Percentiles rank a stretch among this genome's conserved stretches.
Conservation (phyloP, 2,329 filamentous ascomycete genomes). For the Magnaporthiopsis poae region DNA sequence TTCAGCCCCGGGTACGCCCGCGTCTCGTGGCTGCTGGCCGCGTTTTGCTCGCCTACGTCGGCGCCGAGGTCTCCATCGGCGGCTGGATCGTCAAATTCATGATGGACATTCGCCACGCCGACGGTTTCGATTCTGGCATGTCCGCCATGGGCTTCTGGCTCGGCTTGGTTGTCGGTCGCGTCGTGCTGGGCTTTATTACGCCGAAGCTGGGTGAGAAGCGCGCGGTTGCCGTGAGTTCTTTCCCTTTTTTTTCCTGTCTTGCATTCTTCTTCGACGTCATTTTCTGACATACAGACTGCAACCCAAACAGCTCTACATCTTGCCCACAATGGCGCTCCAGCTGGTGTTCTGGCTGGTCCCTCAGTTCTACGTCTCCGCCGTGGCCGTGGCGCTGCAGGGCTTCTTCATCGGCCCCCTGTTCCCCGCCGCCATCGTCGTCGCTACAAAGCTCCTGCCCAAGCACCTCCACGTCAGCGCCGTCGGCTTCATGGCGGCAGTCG, state of each 20-base stretch:
- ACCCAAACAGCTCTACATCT: constrained; percentile 42
- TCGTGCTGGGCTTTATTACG: constrained; percentile 68
- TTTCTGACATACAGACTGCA: no score
- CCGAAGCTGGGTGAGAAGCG: constrained; percentile 62
- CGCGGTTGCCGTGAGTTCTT: constrained; percentile 33
- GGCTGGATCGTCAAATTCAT: constrained; percentile 79
- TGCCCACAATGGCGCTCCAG: constrained; percentile 52
- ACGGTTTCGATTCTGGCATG: constrained; percentile 62
- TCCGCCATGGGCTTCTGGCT: constrained; percentile 76
- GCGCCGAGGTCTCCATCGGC: constrained; percentile 55
- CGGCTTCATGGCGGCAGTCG: constrained; percentile 70
- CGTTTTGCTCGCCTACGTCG: constrained; percentile 74
- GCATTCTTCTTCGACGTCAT: no score
- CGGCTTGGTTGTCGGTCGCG: constrained; percentile 64
- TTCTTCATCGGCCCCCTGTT: constrained; percentile 76
- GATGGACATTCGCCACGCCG: constrained; percentile 63
- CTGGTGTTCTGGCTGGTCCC: constrained; percentile 76
- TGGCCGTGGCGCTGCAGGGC: constrained; percentile 62
- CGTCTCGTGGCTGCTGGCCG: constrained; percentile 61
- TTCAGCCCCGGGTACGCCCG: constrained; percentile 17
- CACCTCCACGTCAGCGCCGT: constrained; percentile 71
- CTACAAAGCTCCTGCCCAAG: constrained; percentile 63
- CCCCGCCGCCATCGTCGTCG: constrained; percentile 61
- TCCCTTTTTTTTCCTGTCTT: background rate
- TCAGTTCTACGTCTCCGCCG: constrained; percentile 60